Base-by-base conservation (phyloP, 75 land plant genomes). In the Adiantum capillusveneris region DNA sequence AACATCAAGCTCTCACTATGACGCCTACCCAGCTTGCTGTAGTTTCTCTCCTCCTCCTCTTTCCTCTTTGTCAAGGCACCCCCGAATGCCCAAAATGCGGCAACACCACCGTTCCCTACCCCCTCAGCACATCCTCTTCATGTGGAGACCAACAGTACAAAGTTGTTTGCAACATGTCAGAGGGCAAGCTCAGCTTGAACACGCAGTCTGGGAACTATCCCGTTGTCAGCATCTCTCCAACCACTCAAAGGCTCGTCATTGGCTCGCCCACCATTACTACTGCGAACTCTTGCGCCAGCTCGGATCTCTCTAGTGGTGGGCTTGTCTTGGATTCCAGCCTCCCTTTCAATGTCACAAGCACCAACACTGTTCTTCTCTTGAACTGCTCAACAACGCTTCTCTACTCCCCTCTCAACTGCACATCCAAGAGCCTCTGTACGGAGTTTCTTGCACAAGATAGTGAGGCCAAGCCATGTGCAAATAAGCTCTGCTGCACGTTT, bases 361-460 rank as follows among this genome's bases (percentile, higher is more conserved):
- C 51, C 48, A 84, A 84, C 69, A 84, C 87, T 26, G 57, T 84
- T 52, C 29, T 84, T 46, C 64, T 58, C 57, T 54, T 84, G 67
- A 80, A 80, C 62, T 79, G 83, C 63, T n/a, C 76, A 18, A 2
- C 62, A 11, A 0, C 17, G 24, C 21, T 80, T 6, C 61, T 79
- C 29, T 25, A 36, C 11, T 77, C 81, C 7, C 84, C 84, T 1
- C 53, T 84, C 20, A 57, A 84, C 73, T 84, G 87, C 66, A 36
- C 70, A 30, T 17, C 69, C 34, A 17, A 16, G 42, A 75, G 82
- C 49, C 76, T 34, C 9, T 34, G 37, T 9, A 29, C 63, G 34
- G 56, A 71, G 55, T 9, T 17, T 26, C 59, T 58, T 14, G 41
- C 60, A 0, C 63, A 69, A 0, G 29, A 11, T 16, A 63, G 26